These are phyloP conservation scores for Vitis hybrid DNA, from an alignment of 177 flowering plant genomes.

Conservation along the genomic window DNA sequence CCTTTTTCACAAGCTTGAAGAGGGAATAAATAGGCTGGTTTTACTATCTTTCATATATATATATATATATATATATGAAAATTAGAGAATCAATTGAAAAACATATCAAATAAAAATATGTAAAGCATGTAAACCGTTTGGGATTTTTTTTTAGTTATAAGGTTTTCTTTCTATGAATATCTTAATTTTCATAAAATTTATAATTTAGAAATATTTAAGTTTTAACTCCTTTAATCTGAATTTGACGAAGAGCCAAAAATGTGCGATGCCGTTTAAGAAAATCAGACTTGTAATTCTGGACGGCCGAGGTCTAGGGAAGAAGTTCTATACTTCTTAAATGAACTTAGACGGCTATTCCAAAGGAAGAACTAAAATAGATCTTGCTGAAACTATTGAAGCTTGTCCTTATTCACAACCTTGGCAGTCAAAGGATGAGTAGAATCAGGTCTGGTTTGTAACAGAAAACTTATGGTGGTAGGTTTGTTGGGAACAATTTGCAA, in stretches of 20 bases:
- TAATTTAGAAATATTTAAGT: too few relatives aligned
- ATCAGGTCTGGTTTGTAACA: slow-evolving; percentile 69
- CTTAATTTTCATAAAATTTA: too few relatives aligned
- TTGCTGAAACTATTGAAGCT: too few relatives aligned
- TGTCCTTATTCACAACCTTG: slow-evolving; percentile 40
- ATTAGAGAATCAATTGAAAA: too few relatives aligned
- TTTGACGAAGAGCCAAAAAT: slow-evolving; percentile 36
- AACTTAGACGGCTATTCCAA: slow-evolving; percentile 94
- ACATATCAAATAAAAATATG: too few relatives aligned
- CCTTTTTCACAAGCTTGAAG: too few relatives aligned
- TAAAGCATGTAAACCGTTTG: too few relatives aligned
- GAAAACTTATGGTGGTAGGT: slow-evolving; percentile 69
- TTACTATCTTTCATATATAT: too few relatives aligned
- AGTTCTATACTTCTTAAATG: slow-evolving; percentile 72
- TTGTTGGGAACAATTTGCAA: slow-evolving; percentile 58
- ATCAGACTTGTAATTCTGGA: slow-evolving; percentile 27
- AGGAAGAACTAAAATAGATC: slow-evolving; percentile 19
- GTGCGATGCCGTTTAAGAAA: slow-evolving; percentile 33
- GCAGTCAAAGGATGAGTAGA: slow-evolving; percentile 62
- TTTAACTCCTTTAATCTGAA: slow-evolving; percentile 58
- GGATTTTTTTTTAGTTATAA: too few relatives aligned
- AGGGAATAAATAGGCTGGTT: too few relatives aligned
- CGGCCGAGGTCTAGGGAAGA: slow-evolving; percentile 64
- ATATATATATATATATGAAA: too few relatives aligned
- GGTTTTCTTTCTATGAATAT: too few relatives aligned